phyloP scores from a whole-genome alignment of 2,329 filamentous ascomycete species.

The Pseudohalonectria lignicola region DNA sequence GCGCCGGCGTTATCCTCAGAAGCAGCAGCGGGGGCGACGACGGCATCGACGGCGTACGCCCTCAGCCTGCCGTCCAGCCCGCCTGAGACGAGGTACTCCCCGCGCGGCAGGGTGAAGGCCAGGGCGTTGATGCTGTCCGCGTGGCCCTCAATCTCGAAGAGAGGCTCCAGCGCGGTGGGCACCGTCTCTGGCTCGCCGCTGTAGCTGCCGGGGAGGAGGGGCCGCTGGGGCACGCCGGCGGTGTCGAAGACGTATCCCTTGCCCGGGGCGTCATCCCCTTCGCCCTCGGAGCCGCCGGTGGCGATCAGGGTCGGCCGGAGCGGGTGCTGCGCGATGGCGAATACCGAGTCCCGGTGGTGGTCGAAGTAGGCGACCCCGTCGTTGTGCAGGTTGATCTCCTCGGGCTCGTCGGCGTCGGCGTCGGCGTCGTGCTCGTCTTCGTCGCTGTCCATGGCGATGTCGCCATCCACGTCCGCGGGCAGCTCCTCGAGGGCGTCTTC shows the following conservation, averaged over 20 bases:
- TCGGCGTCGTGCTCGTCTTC: slow-evolving; percentile 9
- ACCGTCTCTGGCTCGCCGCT: slow-evolving; percentile 50
- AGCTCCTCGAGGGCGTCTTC: slow-evolving; percentile 74
- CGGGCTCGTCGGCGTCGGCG: slow-evolving; percentile 28
- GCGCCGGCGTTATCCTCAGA: no score
- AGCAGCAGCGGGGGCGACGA: slow-evolving; percentile 24
- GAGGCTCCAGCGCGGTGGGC: slow-evolving; percentile 45
- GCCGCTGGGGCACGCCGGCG: slow-evolving; percentile 47
- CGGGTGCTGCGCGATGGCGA: slow-evolving; percentile 90
- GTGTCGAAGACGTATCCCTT: slow-evolving; percentile 80
- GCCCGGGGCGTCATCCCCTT: slow-evolving; percentile 52
- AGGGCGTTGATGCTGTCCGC: slow-evolving; percentile 83
- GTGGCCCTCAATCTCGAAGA: slow-evolving; percentile 80
- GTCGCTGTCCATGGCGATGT: slow-evolving; percentile 22
- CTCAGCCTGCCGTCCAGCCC: slow-evolving; percentile 79
- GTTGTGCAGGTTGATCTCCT: slow-evolving; percentile 75
- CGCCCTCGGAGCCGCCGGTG: slow-evolving; percentile 66
- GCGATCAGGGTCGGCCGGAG: slow-evolving; percentile 65
- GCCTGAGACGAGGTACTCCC: slow-evolving; percentile 76
- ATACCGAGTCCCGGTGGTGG: slow-evolving; percentile 79
- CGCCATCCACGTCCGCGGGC: slow-evolving; percentile 48
- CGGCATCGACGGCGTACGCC: slow-evolving; percentile 48
- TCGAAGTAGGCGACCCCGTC: slow-evolving; percentile 93
- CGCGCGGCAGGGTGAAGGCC: slow-evolving; percentile 70
- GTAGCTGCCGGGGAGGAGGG: slow-evolving; percentile 68